Evolutionary conservation across 192 early-diverging fungal genomes (phyloP).

Genomic region (Coemansia sp.): DNA sequence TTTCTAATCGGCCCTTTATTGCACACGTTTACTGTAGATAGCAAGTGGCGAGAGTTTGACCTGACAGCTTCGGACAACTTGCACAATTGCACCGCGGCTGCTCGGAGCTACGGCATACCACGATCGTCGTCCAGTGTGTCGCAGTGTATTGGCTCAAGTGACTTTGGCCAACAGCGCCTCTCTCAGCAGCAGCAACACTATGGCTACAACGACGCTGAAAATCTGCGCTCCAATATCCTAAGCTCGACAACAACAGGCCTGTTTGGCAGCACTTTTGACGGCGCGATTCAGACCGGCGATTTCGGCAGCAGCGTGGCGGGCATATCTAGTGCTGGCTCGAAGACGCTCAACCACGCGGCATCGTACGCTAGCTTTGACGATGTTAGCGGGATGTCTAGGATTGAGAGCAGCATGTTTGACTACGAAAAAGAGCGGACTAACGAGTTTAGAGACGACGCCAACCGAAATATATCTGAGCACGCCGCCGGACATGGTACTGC

Average conservation of each 20-base stretch:
- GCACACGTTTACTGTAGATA: slow-evolving; percentile 32
- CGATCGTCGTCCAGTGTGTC: slow-evolving; percentile 16
- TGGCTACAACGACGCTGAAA: neutral
- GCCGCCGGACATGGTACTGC: neutral
- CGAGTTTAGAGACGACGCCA: slow-evolving; percentile 37
- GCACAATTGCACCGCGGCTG: neutral
- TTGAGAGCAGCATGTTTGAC: slow-evolving; percentile 58
- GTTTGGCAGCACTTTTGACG: slow-evolving; percentile 16
- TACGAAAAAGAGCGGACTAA: slow-evolving; percentile 59
- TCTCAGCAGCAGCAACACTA: slow-evolving; percentile 3
- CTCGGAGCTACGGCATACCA: slow-evolving; percentile 2
- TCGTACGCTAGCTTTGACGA: slow-evolving; percentile 21
- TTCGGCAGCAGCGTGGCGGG: neutral
- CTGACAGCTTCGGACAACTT: neutral
- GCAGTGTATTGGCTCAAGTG: slow-evolving; percentile 9
- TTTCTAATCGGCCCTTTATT: neutral
- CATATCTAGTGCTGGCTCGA: neutral
- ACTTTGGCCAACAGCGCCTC: slow-evolving; percentile 2
- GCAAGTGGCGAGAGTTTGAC: slow-evolving; percentile 25
- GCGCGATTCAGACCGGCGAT: slow-evolving; percentile 1
- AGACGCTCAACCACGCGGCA: neutral
- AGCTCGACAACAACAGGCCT: slow-evolving; percentile 2
- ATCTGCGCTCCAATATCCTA: slow-evolving; percentile 3
- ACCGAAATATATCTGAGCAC: neutral
- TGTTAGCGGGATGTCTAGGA: slow-evolving; percentile 46